Conservation (phyloP, 208 protist species). For the Crithidia sp. region DNA sequence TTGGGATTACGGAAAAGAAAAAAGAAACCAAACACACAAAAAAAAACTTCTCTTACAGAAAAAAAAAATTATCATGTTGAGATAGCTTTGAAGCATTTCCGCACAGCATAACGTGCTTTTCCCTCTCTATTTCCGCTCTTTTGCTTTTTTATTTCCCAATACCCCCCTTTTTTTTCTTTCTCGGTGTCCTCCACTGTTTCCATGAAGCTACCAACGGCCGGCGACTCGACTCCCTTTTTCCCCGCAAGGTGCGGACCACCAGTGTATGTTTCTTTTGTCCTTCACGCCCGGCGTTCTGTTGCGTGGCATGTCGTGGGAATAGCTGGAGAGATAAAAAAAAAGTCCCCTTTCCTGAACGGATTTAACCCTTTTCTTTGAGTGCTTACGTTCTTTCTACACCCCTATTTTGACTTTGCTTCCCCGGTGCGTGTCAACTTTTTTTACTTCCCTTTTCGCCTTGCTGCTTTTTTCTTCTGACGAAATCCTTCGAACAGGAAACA, state of each 20-base stretch:
- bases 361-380: background rate
- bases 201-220: too few relatives aligned
- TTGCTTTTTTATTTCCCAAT: conserved; percentile 4
- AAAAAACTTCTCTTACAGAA: background rate
- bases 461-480: background rate
- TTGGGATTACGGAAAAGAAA: background rate
- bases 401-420: background rate
- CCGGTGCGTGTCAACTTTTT: background rate
- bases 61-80: background rate
- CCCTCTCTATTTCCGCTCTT: background rate
- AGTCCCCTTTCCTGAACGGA: background rate
- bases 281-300: background rate
- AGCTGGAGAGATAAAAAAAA: conserved; percentile 1
- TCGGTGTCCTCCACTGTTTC: background rate
- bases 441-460: conserved; percentile 10
- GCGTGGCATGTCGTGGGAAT: background rate
- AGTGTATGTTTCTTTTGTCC: background rate
- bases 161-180: conserved; percentile 4
- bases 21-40: background rate
- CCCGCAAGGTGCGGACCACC: background rate
- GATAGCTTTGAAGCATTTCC: conserved; percentile 15
- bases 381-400: background rate
- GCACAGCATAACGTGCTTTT: conserved; percentile 21
- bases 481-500: background rate
- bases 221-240: background rate